Evolutionary conservation across 805 yeast species (phyloP).

Genomic region (Tetrapisispora arboricola): DNA sequence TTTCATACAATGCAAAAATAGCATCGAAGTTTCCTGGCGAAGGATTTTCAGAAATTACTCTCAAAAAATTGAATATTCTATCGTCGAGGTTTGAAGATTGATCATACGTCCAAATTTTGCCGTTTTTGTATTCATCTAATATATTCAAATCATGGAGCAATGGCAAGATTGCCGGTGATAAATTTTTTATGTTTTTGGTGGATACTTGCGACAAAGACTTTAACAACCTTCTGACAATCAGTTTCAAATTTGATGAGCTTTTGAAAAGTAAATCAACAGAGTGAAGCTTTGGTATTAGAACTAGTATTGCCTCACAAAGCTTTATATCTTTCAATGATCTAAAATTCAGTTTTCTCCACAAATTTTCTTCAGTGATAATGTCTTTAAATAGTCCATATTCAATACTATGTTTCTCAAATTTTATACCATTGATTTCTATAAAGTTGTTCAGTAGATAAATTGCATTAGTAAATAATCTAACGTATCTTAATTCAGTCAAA

Average conservation of each 20-base stretch:
- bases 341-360: slow-evolving; percentile 36
- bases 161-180: slow-evolving; percentile 38
- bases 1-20: slow-evolving; percentile 15
- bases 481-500: slow-evolving; percentile 56
- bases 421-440: slow-evolving; percentile 11
- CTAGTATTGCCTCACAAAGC: slow-evolving; percentile 34
- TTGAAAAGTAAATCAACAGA: slow-evolving; percentile 10
- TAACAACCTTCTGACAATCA: slow-evolving; percentile 25
- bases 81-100: slow-evolving; percentile 34
- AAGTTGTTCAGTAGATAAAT: slow-evolving; percentile 37
- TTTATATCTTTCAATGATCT: slow-evolving; percentile 31
- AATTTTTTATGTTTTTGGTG: slow-evolving; percentile 32
- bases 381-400: slow-evolving; percentile 16
- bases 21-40: slow-evolving; percentile 38
- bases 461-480: slow-evolving; percentile 43
- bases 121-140: slow-evolving; percentile 37
- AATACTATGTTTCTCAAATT: slow-evolving; percentile 6
- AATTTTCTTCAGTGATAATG: slow-evolving; percentile 33
- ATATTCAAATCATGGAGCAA: slow-evolving; percentile 39
- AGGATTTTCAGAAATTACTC: slow-evolving; percentile 46
- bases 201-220: slow-evolving; percentile 26
- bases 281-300: slow-evolving; percentile 29
- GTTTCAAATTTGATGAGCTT: slow-evolving; percentile 25
- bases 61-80: slow-evolving; percentile 37
- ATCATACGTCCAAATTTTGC: slow-evolving; percentile 43